phyloP scores from a whole-genome alignment of 2,329 filamentous ascomycete genomes.

The Cylindrodendrum hubeiense region DNA sequence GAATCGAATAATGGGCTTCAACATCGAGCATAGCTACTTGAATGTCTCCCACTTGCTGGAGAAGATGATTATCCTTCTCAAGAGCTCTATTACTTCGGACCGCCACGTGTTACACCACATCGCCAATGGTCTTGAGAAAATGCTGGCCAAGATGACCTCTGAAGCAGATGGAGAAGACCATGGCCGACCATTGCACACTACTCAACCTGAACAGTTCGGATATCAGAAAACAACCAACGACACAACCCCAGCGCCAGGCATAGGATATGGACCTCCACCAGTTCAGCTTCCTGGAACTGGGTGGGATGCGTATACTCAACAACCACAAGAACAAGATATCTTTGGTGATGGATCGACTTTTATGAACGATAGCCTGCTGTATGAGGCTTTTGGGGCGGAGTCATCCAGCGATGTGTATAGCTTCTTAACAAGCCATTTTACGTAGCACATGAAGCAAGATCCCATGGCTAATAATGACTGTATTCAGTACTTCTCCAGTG shows the following conservation, averaged over 20 bases:
- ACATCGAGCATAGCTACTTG: slow-evolving; percentile 46
- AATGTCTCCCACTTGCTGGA: slow-evolving; percentile 47
- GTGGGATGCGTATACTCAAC: slow-evolving; percentile 17
- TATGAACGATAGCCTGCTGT: slow-evolving; percentile 23
- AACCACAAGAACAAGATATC: slow-evolving; percentile 13
- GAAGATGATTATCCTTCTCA: slow-evolving; percentile 48
- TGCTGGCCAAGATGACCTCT: slow-evolving; percentile 41
- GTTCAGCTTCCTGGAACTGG: slow-evolving; percentile 6
- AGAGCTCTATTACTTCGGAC: slow-evolving; percentile 47
- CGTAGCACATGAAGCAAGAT: background rate
- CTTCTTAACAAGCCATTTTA: slow-evolving; percentile 24
- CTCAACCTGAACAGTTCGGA: background rate
- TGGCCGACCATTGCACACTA: background rate
- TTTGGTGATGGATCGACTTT: slow-evolving; percentile 35
- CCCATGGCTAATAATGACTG: background rate
- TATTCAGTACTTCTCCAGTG: too few species aligned
- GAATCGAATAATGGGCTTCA: slow-evolving; percentile 49
- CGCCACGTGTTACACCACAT: slow-evolving; percentile 53
- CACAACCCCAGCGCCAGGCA: background rate
- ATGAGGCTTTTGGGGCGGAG: slow-evolving; percentile 44
- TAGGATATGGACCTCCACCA: slow-evolving; percentile 6
- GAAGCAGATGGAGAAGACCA: slow-evolving; percentile 12
- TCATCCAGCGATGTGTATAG: slow-evolving; percentile 28
- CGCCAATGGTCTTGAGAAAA: slow-evolving; percentile 51
- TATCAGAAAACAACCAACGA: background rate